Evolutionary conservation across 2,329 filamentous ascomycete species (phyloP).

Genomic region (Epichloe uncinata): DNA sequence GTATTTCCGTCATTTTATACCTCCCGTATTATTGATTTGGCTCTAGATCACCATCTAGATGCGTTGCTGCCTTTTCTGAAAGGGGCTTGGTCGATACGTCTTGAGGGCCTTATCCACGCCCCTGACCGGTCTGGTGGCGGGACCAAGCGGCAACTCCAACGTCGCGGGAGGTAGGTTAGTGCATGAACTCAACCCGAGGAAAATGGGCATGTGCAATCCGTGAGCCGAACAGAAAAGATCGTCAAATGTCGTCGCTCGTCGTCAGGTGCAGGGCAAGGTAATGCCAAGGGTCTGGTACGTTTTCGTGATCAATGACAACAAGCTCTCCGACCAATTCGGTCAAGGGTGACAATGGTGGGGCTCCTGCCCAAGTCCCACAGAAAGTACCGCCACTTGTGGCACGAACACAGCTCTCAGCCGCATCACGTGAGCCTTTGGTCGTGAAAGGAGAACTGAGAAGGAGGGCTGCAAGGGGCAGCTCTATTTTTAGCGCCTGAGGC

Average conservation of each 20-base stretch:
- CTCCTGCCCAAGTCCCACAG: not conserved
- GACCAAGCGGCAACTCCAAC: not conserved
- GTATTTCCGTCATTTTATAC: constrained; percentile 40
- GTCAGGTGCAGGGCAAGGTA: not conserved
- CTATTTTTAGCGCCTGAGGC: constrained; percentile 18
- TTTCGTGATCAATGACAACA: not conserved
- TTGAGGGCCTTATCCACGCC: not conserved
- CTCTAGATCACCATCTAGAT: not conserved
- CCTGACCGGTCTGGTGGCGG: not conserved
- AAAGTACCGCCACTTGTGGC: not conserved
- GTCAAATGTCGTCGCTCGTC: not conserved
- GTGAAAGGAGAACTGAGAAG: not conserved
- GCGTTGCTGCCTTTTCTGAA: not conserved
- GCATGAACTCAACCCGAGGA: not conserved
- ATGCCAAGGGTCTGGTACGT: not conserved
- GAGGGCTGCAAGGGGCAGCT: not conserved
- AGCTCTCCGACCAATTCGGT: not conserved
- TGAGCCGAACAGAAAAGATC: not conserved
- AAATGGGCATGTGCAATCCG: not conserved
- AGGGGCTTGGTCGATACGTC: not conserved
- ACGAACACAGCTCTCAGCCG: too few relatives aligned
- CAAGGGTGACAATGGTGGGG: not conserved
- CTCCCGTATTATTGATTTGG: not conserved
- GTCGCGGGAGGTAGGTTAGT: not conserved
- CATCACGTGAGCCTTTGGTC: constrained; percentile 17